Base-by-base conservation (phyloP, 1,284 basidiomycete genomes). In the Ganoderma lingzhi region DNA sequence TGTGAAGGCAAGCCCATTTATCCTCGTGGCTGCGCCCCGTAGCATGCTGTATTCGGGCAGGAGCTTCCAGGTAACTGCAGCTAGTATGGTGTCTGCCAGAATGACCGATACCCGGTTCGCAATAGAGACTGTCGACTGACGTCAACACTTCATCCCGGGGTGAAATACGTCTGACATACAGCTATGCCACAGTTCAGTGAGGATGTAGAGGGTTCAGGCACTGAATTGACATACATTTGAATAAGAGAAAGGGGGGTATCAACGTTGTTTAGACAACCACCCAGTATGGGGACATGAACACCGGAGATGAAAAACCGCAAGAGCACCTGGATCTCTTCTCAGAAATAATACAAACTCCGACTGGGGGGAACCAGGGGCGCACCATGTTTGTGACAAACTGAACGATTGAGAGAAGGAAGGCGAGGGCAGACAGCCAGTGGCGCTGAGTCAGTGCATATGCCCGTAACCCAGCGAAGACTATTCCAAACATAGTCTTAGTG, bases 101-200 rank as follows among this genome's bases (percentile, higher is more conserved):
- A 45, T 19, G 8, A 8, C 4, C 14, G 44, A 19, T n/a, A 45
- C 8, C 3, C 44, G 4, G 44, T 45, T 45, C 44, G 8, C 44
- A 8, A 45, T 19, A 17, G 17, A 6, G 1, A 45, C 44, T 45
- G 19, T 6, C 8, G 19, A 19, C 3, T 6, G 17, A 45, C 0
- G 6, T 45, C 19, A 45, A 6, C 6, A 19, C n/a, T n/a, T 45
- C 8, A 8, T 45, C 44, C 8, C 44, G 1, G 6, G 17, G 14
- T 2, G 6, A 0, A n/a, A 1, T 0, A 19, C 1, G 2, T 14
- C 17, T 8, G 1, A 45, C 44, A n/a, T 6, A 45, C 44, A 0
- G 17, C 44, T 45, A 45, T 6, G 44, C 44, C 4, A 8, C 6
- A 5, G 44, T 23, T 45, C 3, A 45, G 19, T 45, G 44, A 3